Base-by-base conservation (phyloP, 1,139 yeast genomes). In the Yamadazyma atmosphaerica region DNA sequence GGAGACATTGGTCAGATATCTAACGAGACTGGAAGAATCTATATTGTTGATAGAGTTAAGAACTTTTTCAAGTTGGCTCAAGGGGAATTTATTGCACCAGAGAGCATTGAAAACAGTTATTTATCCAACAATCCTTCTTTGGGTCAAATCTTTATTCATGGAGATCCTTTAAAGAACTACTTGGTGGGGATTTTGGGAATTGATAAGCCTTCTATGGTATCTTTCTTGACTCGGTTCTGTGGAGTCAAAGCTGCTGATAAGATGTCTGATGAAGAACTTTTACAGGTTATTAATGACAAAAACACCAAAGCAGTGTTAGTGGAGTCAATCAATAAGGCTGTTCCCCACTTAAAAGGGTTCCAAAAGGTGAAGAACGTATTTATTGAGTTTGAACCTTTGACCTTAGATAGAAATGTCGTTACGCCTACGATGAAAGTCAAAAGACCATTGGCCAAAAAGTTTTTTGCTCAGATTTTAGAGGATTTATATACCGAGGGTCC, bases 351-450 rank as follows among this genome's bases (percentile, higher is more conserved):
- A 42, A 61, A 58, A 30, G 74, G 73, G 51, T 85, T 81, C 53
- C 94, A 86, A 57, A 78, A 74, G 56, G 47, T 86, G 36, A 84
- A 81, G 58, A 85, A 86, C 50, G 57, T 81, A 16, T 59, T 61
- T 32, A 66, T 83, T 37, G 80, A 68, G 27, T 56, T 83, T 36
- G 92, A 85, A 46, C 90, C 94, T 2, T 73, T 86, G 56, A 79
- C 74, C 22, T 61, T 79, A 23, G 84, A 77, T 34, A 77, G 79
- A 43, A 83, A 80, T 37, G 77, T 80, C 9, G 61, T 85, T 32
- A 86, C 95, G 4, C 94, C 94, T 32, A 85, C 95, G 2, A 61
- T 85, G 55, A 86, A 86, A 63, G 73, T 84, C 45, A 83, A 81
- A 62, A 70, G 95, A 51, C 74, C 77, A 6, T 63, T 71, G 31